Percentiles rank a stretch among this genome's conserved stretches.
Evolutionary conservation across 257 asterid genomes (phyloP).

Genomic region (Nicotiana sylvestris): DNA sequence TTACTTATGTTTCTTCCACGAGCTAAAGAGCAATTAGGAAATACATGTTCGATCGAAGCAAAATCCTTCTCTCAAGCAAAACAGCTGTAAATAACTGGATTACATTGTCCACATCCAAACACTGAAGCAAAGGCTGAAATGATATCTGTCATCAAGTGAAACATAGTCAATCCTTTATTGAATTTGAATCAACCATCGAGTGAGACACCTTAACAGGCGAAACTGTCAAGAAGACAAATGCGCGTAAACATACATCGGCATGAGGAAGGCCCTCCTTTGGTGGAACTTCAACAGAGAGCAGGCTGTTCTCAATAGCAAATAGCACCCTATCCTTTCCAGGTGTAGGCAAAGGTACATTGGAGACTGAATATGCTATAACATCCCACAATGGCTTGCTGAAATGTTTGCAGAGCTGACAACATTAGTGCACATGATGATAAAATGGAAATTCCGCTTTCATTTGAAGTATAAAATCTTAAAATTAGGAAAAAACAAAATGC

Average conservation of each 20-base stretch:
- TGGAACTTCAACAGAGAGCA: slow-evolving; percentile 90
- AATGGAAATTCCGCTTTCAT: neutral
- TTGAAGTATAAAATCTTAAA: neutral
- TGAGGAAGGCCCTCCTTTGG: slow-evolving; percentile 90
- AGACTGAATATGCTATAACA: slow-evolving; percentile 60
- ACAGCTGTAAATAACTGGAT: slow-evolving; percentile 88
- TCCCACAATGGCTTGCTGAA: slow-evolving; percentile 98
- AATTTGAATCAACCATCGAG: neutral
- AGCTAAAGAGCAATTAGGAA: slow-evolving; percentile 18
- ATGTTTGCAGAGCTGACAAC: slow-evolving; percentile 34
- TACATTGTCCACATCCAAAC: slow-evolving; percentile 94
- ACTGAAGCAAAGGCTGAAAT: slow-evolving; percentile 96
- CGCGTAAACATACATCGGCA: slow-evolving; percentile 75
- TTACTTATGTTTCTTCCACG: slow-evolving; percentile 6
- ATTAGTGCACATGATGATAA: slow-evolving; percentile 17
- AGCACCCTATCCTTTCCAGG: slow-evolving; percentile 89
- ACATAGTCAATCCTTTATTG: slow-evolving; percentile 12
- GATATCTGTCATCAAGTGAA: slow-evolving; percentile 64
- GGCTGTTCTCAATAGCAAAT: slow-evolving; percentile 75
- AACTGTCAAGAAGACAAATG: slow-evolving; percentile 7
- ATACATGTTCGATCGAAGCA: slow-evolving; percentile 92
- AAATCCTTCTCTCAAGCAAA: slow-evolving; percentile 89
- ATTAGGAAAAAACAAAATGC: neutral
- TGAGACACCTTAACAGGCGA: neutral
- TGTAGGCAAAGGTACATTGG: slow-evolving; percentile 83